Evolutionary conservation across 495 filamentous ascomycete genomes (phyloP).

Genomic region (Tuber indicum): DNA sequence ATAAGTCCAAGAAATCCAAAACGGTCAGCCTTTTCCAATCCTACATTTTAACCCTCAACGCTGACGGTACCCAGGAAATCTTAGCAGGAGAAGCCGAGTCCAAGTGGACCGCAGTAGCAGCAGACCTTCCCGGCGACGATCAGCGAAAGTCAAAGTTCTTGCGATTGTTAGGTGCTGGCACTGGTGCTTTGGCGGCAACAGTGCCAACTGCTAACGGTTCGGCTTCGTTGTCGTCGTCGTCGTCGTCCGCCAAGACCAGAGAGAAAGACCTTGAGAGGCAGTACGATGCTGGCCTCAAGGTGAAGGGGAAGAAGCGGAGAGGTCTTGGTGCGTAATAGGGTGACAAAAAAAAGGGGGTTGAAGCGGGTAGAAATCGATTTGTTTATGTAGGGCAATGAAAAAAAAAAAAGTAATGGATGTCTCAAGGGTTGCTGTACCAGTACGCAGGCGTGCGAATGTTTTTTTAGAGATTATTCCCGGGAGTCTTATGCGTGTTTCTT

Average conservation of each 20-base stretch:
- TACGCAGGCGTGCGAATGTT: not conserved
- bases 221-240: constrained; percentile 17
- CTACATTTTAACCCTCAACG: not conserved
- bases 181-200: constrained; percentile 28
- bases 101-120: not conserved
- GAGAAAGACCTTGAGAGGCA: constrained; percentile 56
- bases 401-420: constrained; percentile 16
- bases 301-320: constrained; percentile 52
- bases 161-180: constrained; percentile 51
- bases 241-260: constrained; percentile 43
- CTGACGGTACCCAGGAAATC: not conserved
- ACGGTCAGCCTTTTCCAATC: constrained; percentile 10
- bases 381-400: not conserved
- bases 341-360: not conserved
- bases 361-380: not conserved
- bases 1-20: constrained; percentile 15
- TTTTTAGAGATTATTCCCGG: not conserved
- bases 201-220: constrained; percentile 22
- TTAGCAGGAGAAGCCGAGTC: constrained; percentile 9
- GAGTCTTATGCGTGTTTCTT: not conserved
- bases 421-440: constrained; percentile 8
- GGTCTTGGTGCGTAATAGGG: constrained; percentile 47
- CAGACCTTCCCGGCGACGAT: constrained; percentile 47
- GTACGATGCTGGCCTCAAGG: constrained; percentile 53
- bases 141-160: constrained; percentile 54